Percentiles rank a stretch among this genome's conserved stretches.
These are phyloP conservation scores for Pleodorina starrii DNA, from an alignment of 139 green algal genomes.

Conservation along the genomic window DNA sequence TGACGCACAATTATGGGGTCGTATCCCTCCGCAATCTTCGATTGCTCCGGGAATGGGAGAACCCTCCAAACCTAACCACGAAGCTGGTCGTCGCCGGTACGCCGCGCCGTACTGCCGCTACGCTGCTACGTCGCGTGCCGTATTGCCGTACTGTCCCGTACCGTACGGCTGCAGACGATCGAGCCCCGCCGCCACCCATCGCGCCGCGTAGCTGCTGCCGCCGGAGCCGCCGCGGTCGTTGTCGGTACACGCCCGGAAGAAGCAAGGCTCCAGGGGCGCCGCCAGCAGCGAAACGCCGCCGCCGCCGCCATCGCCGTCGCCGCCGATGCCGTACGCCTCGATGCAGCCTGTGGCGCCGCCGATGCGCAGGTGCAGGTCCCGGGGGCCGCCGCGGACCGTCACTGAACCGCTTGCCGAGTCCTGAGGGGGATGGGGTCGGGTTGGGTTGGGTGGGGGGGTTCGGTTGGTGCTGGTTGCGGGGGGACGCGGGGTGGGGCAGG, in stretches of 20 bases:
- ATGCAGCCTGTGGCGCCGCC: slow-evolving; percentile 45
- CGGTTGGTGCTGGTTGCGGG: too few species aligned
- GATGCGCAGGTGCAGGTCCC: not conserved
- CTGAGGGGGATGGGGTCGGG: slow-evolving; percentile 10
- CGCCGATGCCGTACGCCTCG: slow-evolving; percentile 1
- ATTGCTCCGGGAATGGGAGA: too few species aligned
- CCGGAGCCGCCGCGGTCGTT: slow-evolving; percentile 88
- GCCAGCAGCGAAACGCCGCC: not conserved
- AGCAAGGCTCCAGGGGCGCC: slow-evolving; percentile 45
- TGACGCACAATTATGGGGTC: too few species aligned
- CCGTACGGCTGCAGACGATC: slow-evolving; percentile 61
- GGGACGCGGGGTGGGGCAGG: too few species aligned
- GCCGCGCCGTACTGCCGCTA: too few species aligned
- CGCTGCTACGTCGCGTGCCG: too few species aligned
- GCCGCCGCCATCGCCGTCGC: not conserved
- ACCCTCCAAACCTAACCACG: too few species aligned
- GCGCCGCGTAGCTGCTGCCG: slow-evolving; percentile 78
- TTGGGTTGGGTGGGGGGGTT: not conserved
- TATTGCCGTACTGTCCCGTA: too few species aligned
- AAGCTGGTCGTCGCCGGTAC: too few species aligned
- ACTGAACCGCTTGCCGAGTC: not conserved
- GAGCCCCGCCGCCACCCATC: slow-evolving; percentile 73
- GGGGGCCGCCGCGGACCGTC: not conserved
- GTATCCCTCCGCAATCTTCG: too few species aligned
- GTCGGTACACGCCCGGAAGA: slow-evolving; percentile 89